phyloP scores from a whole-genome alignment of 257 asterid genomes.

The Henckelia pumila region DNA sequence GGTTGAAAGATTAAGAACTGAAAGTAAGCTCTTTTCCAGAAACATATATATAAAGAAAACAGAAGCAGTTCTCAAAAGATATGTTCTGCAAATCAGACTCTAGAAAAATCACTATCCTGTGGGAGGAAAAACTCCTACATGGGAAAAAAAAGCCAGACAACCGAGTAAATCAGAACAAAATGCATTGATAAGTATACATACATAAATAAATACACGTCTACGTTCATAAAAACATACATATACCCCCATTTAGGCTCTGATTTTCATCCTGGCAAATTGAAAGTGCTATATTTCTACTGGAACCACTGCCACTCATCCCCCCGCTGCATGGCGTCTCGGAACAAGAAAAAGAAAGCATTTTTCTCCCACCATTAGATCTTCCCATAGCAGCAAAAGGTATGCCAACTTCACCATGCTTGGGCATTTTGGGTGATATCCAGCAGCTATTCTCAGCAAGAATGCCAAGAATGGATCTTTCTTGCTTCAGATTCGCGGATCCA shows the following conservation, averaged over 20 bases:
- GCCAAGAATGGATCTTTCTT: conserved; percentile 36
- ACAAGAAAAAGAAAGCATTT: conserved; percentile 45
- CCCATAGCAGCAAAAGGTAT: conserved; percentile 32
- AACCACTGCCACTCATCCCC: neutral
- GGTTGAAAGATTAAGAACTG: neutral
- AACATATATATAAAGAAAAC: too few species aligned
- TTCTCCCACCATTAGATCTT: conserved; percentile 44
- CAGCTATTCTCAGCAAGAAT: conserved; percentile 24
- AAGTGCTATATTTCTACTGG: conserved; percentile 33
- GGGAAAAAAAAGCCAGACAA: neutral
- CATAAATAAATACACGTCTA: too few species aligned
- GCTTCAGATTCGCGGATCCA: conserved; percentile 48
- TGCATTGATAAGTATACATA: neutral
- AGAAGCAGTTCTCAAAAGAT: neutral
- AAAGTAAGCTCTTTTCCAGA: neutral
- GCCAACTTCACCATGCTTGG: conserved; percentile 32
- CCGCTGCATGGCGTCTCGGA: neutral
- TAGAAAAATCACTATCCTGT: neutral
- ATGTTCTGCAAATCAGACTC: neutral
- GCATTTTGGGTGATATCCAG: conserved; percentile 37
- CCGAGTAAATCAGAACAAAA: neutral
- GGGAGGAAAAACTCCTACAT: neutral
- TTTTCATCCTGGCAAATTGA: conserved; percentile 36
- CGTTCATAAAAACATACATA: neutral
- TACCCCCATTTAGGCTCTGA: conserved; percentile 33